Base-by-base conservation (phyloP, 1,284 basidiomycete species). In the Naganishia liquefaciens region DNA sequence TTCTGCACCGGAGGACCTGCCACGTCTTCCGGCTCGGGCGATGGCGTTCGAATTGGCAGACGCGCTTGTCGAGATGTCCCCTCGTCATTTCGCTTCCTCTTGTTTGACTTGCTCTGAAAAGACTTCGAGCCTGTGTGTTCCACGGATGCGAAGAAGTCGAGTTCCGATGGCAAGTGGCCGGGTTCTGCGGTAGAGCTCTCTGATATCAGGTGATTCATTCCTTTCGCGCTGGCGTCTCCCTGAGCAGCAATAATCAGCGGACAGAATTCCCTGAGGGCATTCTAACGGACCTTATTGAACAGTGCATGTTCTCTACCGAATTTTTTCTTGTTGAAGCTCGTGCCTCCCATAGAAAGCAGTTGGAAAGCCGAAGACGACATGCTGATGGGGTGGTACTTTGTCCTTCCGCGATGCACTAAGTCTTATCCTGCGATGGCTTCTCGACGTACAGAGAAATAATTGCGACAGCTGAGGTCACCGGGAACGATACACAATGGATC, bases 81-180 rank as follows among this genome's bases (percentile, higher is more conserved):
- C 9, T 55, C 27, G 3, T 27, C 46, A 42, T 11, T 65, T 69
- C 21, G 74, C 69, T n/a, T 71, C 68, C n/a, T 70, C 70, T 39
- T 75, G 73, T 37, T 80, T 75, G 3, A 72, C 71, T 27, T 75
- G 74, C 46, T 74, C 75, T 28, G 72, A 67, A 55, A 13, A 46
- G 64, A 75, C 71, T 88, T 88, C 44, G 72, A 76, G 72, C 55
- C 65, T 27, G 76, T 46, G 30, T 58, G 39, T 28, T 68, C 51
- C 54, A 68, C 53, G 2, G 72, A 54, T 0, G 87, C 91, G 80
- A 94, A 95, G 77, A 93, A 93, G 76, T 96, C 90, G 4, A 95
- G 82, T 68, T 89, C 89, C 2, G 82, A 72, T 0, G 93, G 93
- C 21, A 94, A 83, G 68, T 53, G 50, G 11, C 40, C 57, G 27